A percentile compares a stretch with the other conserved stretches of the same genome.
Conservation (phyloP, 352 stramenopile species). For the Pythium rhizo-oryzae region DNA sequence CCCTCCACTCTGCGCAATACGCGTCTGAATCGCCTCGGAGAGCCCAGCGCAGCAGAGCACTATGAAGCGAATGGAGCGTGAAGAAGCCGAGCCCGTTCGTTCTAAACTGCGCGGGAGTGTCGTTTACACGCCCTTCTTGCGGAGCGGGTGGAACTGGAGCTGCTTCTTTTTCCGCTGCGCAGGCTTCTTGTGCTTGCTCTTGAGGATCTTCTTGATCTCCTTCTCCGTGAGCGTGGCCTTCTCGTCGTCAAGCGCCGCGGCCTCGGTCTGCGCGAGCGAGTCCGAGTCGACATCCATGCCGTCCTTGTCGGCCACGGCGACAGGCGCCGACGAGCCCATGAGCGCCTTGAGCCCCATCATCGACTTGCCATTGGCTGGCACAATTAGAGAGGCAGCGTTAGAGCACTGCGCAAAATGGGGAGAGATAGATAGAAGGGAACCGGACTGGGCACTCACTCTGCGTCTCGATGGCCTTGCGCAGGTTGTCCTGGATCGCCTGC, state of each 20-base stretch:
- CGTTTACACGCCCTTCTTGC: slow-evolving; percentile 86
- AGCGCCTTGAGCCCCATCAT: slow-evolving; percentile 73
- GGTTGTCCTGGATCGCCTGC: slow-evolving; percentile 84
- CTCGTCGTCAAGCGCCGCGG: slow-evolving; percentile 41
- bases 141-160: slow-evolving; percentile 84
- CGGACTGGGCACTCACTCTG: slow-evolving; percentile 62
- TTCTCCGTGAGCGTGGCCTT: slow-evolving; percentile 48
- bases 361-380: slow-evolving; percentile 43
- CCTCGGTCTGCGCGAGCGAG: slow-evolving; percentile 46
- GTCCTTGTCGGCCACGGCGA: slow-evolving; percentile 36
- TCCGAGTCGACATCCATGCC: slow-evolving; percentile 47
- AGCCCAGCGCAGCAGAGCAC: no score
- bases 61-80: no score
- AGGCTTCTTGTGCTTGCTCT: slow-evolving; percentile 50
- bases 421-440: no score
- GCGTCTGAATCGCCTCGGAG: not conserved
- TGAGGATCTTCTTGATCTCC: slow-evolving; percentile 74
- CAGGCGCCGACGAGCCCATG: slow-evolving; percentile 60
- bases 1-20: not conserved
- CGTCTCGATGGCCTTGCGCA: slow-evolving; percentile 76
- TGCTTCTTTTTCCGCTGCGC: slow-evolving; percentile 78
- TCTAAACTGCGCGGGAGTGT: not conserved
- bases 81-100: not conserved
- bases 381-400: not conserved
- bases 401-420: not conserved